Conservation (phyloP, 371 early-diverging fungal species). For the Parasitella parasitica region DNA sequence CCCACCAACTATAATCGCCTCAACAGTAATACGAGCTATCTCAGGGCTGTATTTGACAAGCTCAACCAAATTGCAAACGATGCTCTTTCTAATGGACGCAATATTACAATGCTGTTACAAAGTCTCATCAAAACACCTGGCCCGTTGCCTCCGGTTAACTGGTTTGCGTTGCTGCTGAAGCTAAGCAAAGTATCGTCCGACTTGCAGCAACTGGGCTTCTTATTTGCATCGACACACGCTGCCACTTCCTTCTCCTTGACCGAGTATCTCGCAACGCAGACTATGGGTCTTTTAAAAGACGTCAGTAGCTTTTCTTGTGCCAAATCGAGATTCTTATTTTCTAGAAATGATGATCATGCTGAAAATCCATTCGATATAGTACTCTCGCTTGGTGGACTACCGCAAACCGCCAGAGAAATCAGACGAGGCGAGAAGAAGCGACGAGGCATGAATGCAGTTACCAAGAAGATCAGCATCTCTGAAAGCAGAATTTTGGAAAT, state of each 20-base stretch:
- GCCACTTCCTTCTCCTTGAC: constrained; percentile 53
- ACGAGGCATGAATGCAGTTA: constrained; percentile 56
- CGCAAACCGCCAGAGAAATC: not conserved
- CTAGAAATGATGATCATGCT: constrained; percentile 21
- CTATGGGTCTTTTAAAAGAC: constrained; percentile 10
- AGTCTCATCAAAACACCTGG: constrained; percentile 39
- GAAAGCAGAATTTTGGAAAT: constrained; percentile 46
- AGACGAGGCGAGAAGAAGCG: constrained; percentile 30
- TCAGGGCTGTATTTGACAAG: constrained; percentile 51
- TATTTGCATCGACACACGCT: constrained; percentile 54
- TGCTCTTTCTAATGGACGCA: not conserved
- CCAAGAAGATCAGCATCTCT: constrained; percentile 46
- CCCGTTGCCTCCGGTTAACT: constrained; percentile 61
- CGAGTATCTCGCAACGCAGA: constrained; percentile 51
- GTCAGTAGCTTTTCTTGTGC: not conserved
- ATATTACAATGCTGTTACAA: constrained; percentile 13
- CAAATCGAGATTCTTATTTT: constrained; percentile 7
- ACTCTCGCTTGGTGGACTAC: constrained; percentile 47
- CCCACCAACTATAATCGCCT: constrained; percentile 53
- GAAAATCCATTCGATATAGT: constrained; percentile 44
- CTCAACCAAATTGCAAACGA: constrained; percentile 4
- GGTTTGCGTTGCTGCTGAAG: constrained; percentile 47
- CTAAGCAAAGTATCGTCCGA: constrained; percentile 28
- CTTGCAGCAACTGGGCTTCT: constrained; percentile 27
- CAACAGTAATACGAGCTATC: constrained; percentile 50